phyloP scores from a whole-genome alignment of 208 protist species.

The Acanthamoeba royreba region DNA sequence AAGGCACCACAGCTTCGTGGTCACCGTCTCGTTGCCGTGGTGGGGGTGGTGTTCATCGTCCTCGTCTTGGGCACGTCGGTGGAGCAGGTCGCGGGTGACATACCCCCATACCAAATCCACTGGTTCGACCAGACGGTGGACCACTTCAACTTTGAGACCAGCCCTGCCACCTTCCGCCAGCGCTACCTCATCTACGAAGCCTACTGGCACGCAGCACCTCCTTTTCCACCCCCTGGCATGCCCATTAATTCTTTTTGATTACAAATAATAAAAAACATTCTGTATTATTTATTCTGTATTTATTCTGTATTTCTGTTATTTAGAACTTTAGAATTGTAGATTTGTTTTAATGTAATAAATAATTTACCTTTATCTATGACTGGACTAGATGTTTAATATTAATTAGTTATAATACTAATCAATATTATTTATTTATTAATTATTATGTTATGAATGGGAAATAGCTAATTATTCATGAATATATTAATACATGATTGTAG shows the following conservation, averaged over 20 bases:
- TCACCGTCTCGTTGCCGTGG: too few relatives aligned
- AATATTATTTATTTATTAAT: neutral
- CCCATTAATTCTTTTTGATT: neutral
- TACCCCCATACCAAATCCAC: neutral
- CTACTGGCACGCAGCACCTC: neutral
- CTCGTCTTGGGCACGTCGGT: too few relatives aligned
- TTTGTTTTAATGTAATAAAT: too few relatives aligned
- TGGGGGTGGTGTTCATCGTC: too few relatives aligned
- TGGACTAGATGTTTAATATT: too few relatives aligned
- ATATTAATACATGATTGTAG: neutral
- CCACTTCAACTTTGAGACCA: slow-evolving; percentile 35
- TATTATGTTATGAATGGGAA: neutral
- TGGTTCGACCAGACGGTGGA: slow-evolving; percentile 32
- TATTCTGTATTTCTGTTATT: neutral
- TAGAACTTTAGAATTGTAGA: too few relatives aligned
- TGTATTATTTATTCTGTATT: neutral
- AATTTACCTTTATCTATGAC: too few relatives aligned
- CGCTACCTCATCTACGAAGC: neutral
- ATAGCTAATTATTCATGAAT: neutral
- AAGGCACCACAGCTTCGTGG: too few relatives aligned
- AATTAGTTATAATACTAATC: too few relatives aligned
- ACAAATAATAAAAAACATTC: neutral
- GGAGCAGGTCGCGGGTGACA: too few relatives aligned
- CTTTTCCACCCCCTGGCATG: too few relatives aligned
- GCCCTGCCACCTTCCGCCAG: neutral